Conservation (phyloP, 2,329 filamentous ascomycete species). For the Alternaria tenuissima region DNA sequence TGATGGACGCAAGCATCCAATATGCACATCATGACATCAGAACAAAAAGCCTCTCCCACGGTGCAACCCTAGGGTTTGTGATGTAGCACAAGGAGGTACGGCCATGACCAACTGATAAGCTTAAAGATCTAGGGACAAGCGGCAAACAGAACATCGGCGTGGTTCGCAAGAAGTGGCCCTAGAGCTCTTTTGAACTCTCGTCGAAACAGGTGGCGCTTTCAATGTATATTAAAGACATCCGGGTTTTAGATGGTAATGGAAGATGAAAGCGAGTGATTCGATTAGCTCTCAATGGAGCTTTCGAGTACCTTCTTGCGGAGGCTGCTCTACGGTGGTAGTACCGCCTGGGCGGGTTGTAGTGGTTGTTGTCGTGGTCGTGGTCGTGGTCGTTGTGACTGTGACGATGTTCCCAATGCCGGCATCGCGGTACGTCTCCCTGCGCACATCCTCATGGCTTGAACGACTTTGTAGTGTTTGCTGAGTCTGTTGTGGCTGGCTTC, state of each 20-base stretch:
- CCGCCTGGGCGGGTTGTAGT: conserved; percentile 47
- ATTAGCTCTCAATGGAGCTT: neutral
- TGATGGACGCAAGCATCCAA: neutral
- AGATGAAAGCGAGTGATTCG: neutral
- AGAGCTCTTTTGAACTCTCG: neutral
- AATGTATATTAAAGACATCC: neutral
- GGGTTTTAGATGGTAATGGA: neutral
- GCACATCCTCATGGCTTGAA: conserved; percentile 37
- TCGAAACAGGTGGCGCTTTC: neutral
- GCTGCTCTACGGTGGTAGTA: conserved; percentile 39
- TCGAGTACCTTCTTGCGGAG: neutral
- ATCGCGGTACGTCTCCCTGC: conserved; percentile 43
- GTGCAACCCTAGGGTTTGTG: neutral
- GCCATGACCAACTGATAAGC: neutral
- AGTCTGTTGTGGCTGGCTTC: conserved; percentile 13
- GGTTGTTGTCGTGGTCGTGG: conserved; percentile 34
- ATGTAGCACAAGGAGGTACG: neutral
- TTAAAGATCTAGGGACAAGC: neutral
- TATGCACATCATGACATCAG: neutral
- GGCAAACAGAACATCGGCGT: neutral
- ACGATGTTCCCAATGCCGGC: conserved; percentile 44
- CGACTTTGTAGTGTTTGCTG: conserved; percentile 25
- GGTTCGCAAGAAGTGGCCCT: neutral
- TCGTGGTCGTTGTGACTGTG: conserved; percentile 48
- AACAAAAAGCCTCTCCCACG: neutral